Evolutionary conservation across 768 basidiomycete species (phyloP), one percentile per base, ranked within the genome.

Genomic region (Boletus subcaerulescens): DNA sequence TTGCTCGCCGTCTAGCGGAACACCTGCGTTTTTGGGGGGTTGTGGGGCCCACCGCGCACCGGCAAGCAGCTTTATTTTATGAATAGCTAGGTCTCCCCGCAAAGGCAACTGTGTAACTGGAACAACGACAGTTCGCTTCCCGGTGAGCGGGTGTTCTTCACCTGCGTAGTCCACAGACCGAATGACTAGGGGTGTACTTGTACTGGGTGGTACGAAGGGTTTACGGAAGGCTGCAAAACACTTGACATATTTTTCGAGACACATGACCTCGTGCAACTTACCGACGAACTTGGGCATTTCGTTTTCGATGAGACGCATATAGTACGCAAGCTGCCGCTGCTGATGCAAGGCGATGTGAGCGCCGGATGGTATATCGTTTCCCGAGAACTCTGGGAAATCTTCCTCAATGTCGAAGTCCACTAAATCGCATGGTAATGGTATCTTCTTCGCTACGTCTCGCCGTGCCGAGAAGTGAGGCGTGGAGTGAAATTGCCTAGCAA

Each of bases 201-300:
- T 51, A 12, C 79, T 75, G 22, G 92, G 91, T 9, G 86, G 86
- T 4, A 78, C 72, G 61, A 94, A 97, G 2, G 84, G 82, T 75
- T 90, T 87, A 60, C 91, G 83, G 73, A 87, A 93, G 14, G 86
- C 93, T 96, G 57, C 40, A 54, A 35, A 50, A 42, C 45, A 50
- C 42, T 43, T 47, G 48, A 42, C 41, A 33, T 41, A 56, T 13
- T 42, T 55, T 35, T 50, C 36, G 53, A 61, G 44, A 38, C 45
- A 50, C 41, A 46, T n/a, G 48, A 31, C 48, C 38, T 17, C 22
- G 50, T 46, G 35, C n/a, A 5, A 68, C 77, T 66, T 54, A 93
- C 94, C 87, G 62, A 91, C 85, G 48, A 96, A 82, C 67, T 89
- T 85, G 20, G 89, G 88, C 80, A 92, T 84, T 72, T 96, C 93